Evolutionary conservation across 768 basidiomycete species (phyloP).

Genomic region (Melanogaster broomeanus): DNA sequence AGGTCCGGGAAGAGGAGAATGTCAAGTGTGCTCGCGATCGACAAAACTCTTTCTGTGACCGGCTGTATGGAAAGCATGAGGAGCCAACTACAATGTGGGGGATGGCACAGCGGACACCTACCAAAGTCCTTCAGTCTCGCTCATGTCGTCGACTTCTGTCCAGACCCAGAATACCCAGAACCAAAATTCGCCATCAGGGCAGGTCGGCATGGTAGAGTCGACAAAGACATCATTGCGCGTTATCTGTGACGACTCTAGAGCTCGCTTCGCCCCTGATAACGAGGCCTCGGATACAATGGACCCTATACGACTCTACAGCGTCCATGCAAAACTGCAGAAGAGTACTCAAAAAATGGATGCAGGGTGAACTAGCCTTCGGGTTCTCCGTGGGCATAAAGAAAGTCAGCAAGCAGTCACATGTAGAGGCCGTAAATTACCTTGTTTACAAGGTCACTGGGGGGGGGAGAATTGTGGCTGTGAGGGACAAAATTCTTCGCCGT

Average conservation of each 20-base stretch:
- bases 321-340: constrained; percentile 55
- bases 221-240: constrained; percentile 53
- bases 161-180: constrained; percentile 34
- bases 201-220: constrained; percentile 56
- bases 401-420: constrained; percentile 18
- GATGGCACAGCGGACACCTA: too few species aligned
- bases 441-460: too few species aligned
- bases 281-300: constrained; percentile 65
- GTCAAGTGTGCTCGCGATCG: constrained; percentile 84
- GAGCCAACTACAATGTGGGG: too few species aligned
- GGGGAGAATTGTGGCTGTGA: too few species aligned
- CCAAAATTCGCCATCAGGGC: constrained; percentile 45
- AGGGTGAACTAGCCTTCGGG: constrained; percentile 50
- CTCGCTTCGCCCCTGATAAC: constrained; percentile 53
- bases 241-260: constrained; percentile 67
- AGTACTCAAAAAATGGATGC: constrained; percentile 44
- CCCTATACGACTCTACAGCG: constrained; percentile 60
- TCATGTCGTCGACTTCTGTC: too few species aligned
- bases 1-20: constrained; percentile 74
- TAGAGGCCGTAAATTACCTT: constrained; percentile 19
- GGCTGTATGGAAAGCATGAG: constrained; percentile 54
- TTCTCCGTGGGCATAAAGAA: constrained; percentile 31
- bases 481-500: too few species aligned
- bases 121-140: too few species aligned
- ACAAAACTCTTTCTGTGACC: constrained; percentile 74